Percentiles rank a stretch among this genome's conserved stretches.
phyloP scores from a whole-genome alignment of 257 asterid genomes.

The Penstemon eatonii region DNA sequence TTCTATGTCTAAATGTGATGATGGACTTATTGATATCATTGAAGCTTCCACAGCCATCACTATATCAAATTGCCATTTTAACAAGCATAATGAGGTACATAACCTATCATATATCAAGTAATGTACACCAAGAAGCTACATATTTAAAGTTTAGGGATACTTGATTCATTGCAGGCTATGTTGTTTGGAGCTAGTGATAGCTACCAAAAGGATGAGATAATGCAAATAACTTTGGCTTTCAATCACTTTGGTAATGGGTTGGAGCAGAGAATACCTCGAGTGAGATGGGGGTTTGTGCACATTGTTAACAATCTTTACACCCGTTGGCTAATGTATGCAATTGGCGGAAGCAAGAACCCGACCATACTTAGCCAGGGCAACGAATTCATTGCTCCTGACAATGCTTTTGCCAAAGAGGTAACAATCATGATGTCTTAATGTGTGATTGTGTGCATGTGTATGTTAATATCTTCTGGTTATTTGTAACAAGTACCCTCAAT shows the following conservation, averaged over 20 bases:
- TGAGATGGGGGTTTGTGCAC: conserved; percentile 55
- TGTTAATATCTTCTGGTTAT: too few relatives aligned
- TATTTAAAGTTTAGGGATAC: too few relatives aligned
- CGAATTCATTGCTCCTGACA: conserved; percentile 49
- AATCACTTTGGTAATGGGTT: conserved; percentile 64
- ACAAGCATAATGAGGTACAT: conserved; percentile 50
- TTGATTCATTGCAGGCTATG: conserved; percentile 41
- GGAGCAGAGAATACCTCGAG: conserved; percentile 63
- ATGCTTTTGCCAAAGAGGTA: conserved; percentile 63
- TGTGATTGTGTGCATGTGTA: neutral
- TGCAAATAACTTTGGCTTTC: conserved; percentile 68
- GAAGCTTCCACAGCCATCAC: conserved; percentile 63
- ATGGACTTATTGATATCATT: conserved; percentile 62
- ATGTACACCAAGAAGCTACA: too few relatives aligned
- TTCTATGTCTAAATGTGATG: conserved; percentile 48
- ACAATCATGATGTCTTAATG: neutral
- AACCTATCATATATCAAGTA: neutral
- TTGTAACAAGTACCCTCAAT: too few relatives aligned
- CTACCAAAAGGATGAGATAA: conserved; percentile 37
- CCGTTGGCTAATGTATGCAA: conserved; percentile 68
- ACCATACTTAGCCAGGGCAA: conserved; percentile 69
- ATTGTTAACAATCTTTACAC: conserved; percentile 60
- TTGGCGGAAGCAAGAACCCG: conserved; percentile 64
- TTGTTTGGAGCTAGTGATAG: conserved; percentile 59
- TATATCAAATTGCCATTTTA: conserved; percentile 61